These are phyloP conservation scores for Boletus coccyginus DNA, from an alignment of 768 basidiomycete genomes.

Conservation along the genomic window DNA sequence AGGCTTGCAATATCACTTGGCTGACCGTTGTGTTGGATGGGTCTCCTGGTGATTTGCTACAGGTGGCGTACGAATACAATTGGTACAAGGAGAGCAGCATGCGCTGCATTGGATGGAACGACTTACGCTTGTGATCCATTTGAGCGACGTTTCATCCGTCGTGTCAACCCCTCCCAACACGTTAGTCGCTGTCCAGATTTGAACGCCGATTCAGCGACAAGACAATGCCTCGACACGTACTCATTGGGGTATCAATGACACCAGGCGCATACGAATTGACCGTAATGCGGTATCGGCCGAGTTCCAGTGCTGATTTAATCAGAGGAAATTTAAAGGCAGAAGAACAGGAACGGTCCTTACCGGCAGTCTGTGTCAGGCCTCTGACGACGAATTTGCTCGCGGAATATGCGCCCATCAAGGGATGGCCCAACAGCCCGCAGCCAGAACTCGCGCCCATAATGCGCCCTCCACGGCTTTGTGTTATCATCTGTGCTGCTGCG, in stretches of 20 bases:
- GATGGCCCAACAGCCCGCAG: constrained; percentile 20
- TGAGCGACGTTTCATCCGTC: constrained; percentile 19
- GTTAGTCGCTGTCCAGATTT: no score
- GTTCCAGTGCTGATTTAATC: constrained; percentile 23
- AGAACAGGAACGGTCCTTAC: constrained; percentile 17
- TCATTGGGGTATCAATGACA: constrained; percentile 27
- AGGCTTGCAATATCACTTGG: constrained; percentile 16
- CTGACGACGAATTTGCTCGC: constrained; percentile 39
- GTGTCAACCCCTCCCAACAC: no score
- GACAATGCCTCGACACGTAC: constrained; percentile 22
- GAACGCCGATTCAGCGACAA: no score
- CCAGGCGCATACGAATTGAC: constrained; percentile 43
- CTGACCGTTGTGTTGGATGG: constrained; percentile 18
- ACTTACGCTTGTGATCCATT: constrained; percentile 3
- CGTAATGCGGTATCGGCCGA: constrained; percentile 33
- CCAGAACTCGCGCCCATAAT: no score
- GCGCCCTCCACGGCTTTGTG: constrained; percentile 47
- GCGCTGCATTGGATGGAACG: background rate
- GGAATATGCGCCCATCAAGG: constrained; percentile 7
- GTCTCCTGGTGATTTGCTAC: background rate
- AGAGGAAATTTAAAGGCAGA: background rate
- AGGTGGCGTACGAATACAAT: background rate
- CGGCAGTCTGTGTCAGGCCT: constrained; percentile 36
- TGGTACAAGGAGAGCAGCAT: background rate
- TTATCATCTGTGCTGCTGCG: constrained; percentile 59